These are phyloP conservation scores for Jatropha multifida DNA, from an alignment of 441 rosid species.

Conservation along the genomic window DNA sequence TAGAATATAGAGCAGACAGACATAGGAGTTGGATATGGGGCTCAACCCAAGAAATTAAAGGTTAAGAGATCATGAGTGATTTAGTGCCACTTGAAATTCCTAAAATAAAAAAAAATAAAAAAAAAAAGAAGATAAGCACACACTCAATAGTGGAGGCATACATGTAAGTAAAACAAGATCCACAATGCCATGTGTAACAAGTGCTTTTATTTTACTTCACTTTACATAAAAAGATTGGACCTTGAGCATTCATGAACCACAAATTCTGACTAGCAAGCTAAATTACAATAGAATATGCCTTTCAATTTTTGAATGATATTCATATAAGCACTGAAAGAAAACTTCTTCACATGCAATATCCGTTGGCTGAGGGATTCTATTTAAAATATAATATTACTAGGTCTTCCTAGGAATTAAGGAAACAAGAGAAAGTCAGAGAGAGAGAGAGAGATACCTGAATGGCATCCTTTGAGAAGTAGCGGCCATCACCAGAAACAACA, in stretches of 20 bases:
- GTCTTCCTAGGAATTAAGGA: neutral
- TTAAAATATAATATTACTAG: neutral
- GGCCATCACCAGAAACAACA: conserved; percentile 99
- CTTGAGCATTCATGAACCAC: neutral
- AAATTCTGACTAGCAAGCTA: neutral
- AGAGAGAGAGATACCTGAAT: conserved; percentile 60
- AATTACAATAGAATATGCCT: neutral
- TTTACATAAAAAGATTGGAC: neutral
- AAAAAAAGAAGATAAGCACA: neutral
- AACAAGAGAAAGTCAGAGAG: neutral
- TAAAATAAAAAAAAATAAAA: neutral
- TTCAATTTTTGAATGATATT: neutral
- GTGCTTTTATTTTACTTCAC: neutral
- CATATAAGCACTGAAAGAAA: neutral
- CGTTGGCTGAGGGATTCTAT: neutral
- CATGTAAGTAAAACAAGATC: neutral
- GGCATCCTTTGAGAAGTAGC: conserved; percentile 90
- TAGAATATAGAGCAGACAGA: neutral
- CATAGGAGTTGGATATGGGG: neutral
- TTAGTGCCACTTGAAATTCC: no score
- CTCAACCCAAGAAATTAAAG: neutral
- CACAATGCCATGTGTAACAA: neutral
- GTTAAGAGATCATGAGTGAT: neutral
- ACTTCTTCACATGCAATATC: no score
- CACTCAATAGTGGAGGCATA: neutral